Percentiles rank a stretch among this genome's conserved stretches.
phyloP scores from a whole-genome alignment of 2,329 filamentous ascomycete genomes.

The Beauveria brongniartii region DNA sequence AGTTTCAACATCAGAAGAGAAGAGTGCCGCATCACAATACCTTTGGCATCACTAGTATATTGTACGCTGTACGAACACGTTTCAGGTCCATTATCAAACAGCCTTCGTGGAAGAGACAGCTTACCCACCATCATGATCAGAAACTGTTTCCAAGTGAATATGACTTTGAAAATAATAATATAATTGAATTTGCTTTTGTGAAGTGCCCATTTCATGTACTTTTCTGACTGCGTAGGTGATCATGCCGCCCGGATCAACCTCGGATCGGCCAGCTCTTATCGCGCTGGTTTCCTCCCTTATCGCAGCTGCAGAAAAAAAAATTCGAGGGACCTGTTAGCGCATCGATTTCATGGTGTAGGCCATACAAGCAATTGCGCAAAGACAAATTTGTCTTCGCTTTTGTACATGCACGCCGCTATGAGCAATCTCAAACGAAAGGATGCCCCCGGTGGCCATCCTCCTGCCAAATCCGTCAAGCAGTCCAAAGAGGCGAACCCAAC shows the following conservation, averaged over 20 bases:
- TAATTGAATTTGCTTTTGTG: too few species aligned
- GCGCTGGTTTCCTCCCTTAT: constrained; percentile 17
- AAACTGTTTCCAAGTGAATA: too few species aligned
- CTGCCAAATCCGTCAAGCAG: constrained; percentile 40
- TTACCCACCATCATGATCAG: too few species aligned
- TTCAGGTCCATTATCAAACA: too few species aligned
- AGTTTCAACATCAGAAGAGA: too few species aligned
- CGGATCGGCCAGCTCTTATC: constrained; percentile 15
- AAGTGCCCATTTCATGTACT: too few species aligned
- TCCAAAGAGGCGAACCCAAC: constrained; percentile 38
- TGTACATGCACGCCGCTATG: constrained; percentile 33
- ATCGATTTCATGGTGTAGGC: neutral
- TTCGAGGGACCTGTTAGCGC: constrained; percentile 11
- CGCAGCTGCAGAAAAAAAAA: constrained; percentile 26
- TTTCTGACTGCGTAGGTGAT: too few species aligned
- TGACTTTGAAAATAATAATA: too few species aligned
- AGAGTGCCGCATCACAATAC: too few species aligned
- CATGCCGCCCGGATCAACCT: neutral
- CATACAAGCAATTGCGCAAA: constrained; percentile 11
- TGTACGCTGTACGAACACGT: too few species aligned
- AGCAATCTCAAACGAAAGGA: constrained; percentile 51
- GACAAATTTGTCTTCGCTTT: constrained; percentile 13
- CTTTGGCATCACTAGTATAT: too few species aligned
- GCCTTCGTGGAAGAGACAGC: too few species aligned
- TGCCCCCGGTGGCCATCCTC: constrained; percentile 42